phyloP scores from a whole-genome alignment of 352 stramenopile genomes.

The Phytopythium delawarense region DNA sequence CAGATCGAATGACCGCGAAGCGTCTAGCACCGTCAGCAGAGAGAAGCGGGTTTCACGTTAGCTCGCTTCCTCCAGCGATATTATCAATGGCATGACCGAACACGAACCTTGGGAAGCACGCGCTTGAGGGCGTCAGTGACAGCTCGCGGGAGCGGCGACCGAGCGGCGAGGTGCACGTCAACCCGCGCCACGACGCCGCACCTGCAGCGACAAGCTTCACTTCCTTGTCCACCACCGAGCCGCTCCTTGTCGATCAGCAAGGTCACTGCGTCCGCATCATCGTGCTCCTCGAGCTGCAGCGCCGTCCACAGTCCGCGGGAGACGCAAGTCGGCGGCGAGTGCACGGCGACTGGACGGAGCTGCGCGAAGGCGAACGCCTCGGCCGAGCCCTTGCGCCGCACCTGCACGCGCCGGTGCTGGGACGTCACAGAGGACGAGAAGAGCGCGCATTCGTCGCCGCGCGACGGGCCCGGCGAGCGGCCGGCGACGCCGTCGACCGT shows the following conservation, averaged over 20 bases:
- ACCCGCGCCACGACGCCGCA: background rate
- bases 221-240: background rate
- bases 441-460: conserved; percentile 1
- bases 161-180: background rate
- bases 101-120: background rate
- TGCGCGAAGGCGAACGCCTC: background rate
- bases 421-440: background rate
- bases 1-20: background rate
- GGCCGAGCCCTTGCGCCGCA: background rate
- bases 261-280: background rate
- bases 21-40: background rate
- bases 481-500: background rate
- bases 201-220: background rate
- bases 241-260: background rate
- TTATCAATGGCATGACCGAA: no score
- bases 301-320: background rate
- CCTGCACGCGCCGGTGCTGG: background rate
- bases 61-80: no score
- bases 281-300: background rate
- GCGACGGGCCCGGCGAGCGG: background rate
- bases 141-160: background rate
- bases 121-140: background rate
- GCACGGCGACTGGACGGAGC: background rate
- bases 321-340: background rate
- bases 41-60: no score